phyloP scores from a whole-genome alignment of 2,329 filamentous ascomycete species.

The Blumeria graminis region DNA sequence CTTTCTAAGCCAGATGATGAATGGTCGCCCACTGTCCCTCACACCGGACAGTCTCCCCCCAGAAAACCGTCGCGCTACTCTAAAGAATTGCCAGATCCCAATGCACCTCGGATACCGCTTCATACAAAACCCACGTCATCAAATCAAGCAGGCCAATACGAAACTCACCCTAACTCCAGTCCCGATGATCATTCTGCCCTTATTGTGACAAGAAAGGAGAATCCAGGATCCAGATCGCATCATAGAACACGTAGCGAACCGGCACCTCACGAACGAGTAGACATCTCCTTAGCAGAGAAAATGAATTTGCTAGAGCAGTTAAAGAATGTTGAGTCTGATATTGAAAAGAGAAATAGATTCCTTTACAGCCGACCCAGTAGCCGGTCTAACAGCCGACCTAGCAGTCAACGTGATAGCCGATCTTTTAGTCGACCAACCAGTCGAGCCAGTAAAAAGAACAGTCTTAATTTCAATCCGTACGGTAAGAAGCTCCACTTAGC shows the following conservation, averaged over 20 bases:
- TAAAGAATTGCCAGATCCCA: no score
- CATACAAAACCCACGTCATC: no score
- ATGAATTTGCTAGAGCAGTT: constrained; percentile 19
- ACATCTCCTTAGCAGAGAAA: constrained; percentile 15
- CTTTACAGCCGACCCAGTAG: neutral
- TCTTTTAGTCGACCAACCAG: constrained; percentile 14
- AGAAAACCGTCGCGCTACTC: no score
- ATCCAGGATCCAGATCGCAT: constrained; percentile 4
- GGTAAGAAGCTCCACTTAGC: constrained; percentile 14
- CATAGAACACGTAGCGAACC: constrained; percentile 12
- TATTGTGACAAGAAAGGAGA: no score
- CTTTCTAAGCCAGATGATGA: constrained; percentile 23
- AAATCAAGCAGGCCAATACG: no score
- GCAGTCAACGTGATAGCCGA: constrained; percentile 21
- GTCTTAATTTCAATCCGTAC: constrained; percentile 15
- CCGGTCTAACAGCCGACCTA: neutral
- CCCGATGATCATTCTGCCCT: no score
- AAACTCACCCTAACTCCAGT: no score
- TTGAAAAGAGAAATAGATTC: neutral
- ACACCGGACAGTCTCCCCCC: no score
- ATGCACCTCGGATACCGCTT: no score
- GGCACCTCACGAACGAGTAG: constrained; percentile 13
- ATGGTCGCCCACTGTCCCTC: constrained; percentile 16
- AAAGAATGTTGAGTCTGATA: neutral
- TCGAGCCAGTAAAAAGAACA: constrained; percentile 9